A percentile compares a stretch with the other conserved stretches of the same genome.
Conservation (phyloP, 2,329 filamentous ascomycete genomes). For the Thyridium curvatum region DNA sequence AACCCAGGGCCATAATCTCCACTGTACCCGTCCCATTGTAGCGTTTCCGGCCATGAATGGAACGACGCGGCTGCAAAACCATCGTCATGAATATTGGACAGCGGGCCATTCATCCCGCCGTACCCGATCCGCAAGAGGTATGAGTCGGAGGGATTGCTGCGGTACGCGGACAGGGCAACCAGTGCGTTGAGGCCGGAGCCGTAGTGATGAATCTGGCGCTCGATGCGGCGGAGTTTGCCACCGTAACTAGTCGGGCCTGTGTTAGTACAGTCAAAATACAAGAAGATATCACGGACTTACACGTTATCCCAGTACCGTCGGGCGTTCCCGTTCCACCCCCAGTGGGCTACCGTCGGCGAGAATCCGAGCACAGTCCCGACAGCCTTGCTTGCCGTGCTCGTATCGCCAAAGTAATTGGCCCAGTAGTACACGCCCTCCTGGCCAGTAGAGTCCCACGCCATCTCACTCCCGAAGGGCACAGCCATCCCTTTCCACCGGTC, state of each 20-base stretch:
- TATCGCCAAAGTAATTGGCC: constrained; percentile 47
- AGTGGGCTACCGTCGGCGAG: constrained; percentile 51
- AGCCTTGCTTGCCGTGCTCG: constrained; percentile 37
- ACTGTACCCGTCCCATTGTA: constrained; percentile 49
- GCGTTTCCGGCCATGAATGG: constrained; percentile 48
- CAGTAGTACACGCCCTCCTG: constrained; percentile 58
- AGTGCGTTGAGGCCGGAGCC: constrained; percentile 52
- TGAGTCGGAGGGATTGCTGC: constrained; percentile 34
- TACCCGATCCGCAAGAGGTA: constrained; percentile 49
- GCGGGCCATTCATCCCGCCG: constrained; percentile 43
- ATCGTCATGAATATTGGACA: constrained; percentile 48
- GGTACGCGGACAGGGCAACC: constrained; percentile 45
- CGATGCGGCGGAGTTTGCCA: constrained; percentile 33
- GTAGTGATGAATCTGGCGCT: constrained; percentile 54
- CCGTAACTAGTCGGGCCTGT: constrained; percentile 23
- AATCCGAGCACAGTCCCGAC: constrained; percentile 49
- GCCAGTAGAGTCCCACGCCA: constrained; percentile 57
- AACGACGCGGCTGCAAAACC: constrained; percentile 50
- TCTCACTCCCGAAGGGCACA: constrained; percentile 53
- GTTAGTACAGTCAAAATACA: too few relatives aligned
- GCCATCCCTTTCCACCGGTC: constrained; percentile 40
- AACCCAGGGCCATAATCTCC: constrained; percentile 54
- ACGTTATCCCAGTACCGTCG: constrained; percentile 55
- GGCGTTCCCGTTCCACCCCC: constrained; percentile 58
- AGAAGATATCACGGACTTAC: constrained; percentile 19